phyloP scores from a whole-genome alignment of 225 moss, liverwort and hornwort genomes.

The Pseudisothecium myosuroides region DNA sequence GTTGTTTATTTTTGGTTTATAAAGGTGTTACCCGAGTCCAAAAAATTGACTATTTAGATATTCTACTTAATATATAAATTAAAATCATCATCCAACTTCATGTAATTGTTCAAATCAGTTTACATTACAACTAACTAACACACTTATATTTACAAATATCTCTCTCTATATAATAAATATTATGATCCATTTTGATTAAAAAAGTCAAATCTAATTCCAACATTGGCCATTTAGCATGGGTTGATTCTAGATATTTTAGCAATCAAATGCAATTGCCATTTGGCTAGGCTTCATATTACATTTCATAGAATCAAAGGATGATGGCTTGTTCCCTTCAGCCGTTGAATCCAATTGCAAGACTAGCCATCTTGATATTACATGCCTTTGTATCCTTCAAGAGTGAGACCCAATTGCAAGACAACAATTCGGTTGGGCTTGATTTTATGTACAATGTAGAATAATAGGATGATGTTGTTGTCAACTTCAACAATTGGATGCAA shows the following conservation, averaged over 20 bases:
- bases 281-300: too few species aligned
- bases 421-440: neutral
- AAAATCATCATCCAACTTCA: neutral
- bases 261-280: neutral
- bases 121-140: neutral
- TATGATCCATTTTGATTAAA: neutral
- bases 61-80: neutral
- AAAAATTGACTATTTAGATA: neutral
- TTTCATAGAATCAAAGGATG: too few species aligned
- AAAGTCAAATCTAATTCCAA: neutral
- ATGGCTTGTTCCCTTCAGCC: too few species aligned
- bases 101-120: neutral
- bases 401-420: neutral
- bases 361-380: neutral
- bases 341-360: neutral
- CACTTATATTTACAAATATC: neutral
- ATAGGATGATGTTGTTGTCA: neutral
- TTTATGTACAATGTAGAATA: neutral
- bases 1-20: neutral
- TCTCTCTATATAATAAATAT: neutral
- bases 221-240: rapidly evolving
- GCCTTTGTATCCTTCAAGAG: neutral
- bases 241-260: neutral
- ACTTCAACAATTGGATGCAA: neutral
- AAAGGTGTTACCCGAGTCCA: neutral